Conservation (phyloP, 768 basidiomycete genomes). For the Lyophyllum semitale region DNA sequence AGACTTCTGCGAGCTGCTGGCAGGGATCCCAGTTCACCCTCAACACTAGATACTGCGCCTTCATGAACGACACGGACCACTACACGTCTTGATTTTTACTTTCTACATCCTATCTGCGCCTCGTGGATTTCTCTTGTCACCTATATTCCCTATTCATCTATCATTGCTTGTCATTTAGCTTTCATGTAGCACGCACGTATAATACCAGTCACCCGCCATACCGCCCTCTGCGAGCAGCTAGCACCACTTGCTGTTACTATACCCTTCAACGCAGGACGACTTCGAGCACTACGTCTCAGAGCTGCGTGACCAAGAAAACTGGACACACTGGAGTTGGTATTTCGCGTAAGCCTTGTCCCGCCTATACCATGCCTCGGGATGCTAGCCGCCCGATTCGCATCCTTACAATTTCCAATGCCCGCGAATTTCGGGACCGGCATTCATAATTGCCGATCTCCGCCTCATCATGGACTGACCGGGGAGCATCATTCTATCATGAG, state of each 20-base stretch:
- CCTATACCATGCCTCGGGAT: no score
- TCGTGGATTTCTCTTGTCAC: neutral
- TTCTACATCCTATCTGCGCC: neutral
- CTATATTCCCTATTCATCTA: neutral
- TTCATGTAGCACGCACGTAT: constrained; percentile 19
- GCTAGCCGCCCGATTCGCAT: no score
- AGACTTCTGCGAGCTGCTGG: constrained; percentile 69
- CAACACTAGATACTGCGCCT: constrained; percentile 10
- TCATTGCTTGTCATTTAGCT: constrained; percentile 15
- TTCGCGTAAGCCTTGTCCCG: no score
- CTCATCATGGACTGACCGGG: neutral
- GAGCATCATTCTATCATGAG: constrained; percentile 18
- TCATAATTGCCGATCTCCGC: constrained; percentile 10
- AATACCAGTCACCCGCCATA: constrained; percentile 10
- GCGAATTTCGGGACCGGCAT: constrained; percentile 6
- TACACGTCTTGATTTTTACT: neutral
- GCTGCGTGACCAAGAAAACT: no score
- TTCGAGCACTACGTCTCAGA: no score
- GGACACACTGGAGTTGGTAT: no score
- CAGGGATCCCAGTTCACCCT: constrained; percentile 21
- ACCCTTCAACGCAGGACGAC: no score
- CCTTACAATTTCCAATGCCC: no score
- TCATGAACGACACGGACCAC: constrained; percentile 3
- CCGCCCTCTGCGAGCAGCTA: neutral
- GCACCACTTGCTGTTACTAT: constrained; percentile 8